phyloP scores from a whole-genome alignment of 352 stramenopile species.

The Phytophthora europaea region DNA sequence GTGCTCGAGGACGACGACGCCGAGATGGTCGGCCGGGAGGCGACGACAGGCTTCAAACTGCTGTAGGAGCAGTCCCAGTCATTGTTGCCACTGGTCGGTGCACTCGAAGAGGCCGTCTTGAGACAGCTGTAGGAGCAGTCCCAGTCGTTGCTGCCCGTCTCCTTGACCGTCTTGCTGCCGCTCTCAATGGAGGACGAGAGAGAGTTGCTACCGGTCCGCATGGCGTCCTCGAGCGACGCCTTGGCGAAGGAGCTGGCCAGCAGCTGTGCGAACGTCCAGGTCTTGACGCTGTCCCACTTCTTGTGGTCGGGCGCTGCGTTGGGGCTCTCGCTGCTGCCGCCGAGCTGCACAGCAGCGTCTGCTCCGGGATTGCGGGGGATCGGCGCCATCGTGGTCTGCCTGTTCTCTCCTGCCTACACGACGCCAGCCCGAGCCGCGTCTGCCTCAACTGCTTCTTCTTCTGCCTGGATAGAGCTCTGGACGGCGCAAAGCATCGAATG shows the following conservation, averaged over 20 bases:
- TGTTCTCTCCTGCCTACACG: slow-evolving; percentile 20
- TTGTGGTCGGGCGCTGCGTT: slow-evolving; percentile 32
- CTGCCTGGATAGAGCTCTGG: slow-evolving; percentile 43
- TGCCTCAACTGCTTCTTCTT: slow-evolving; percentile 46
- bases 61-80: slow-evolving; percentile 58
- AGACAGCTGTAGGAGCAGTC: slow-evolving; percentile 49
- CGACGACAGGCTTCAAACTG: slow-evolving; percentile 14
- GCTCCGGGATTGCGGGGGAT: slow-evolving; percentile 9
- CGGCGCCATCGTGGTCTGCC: slow-evolving; percentile 29
- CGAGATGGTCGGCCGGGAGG: slow-evolving; percentile 41
- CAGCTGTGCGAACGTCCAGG: slow-evolving; percentile 79
- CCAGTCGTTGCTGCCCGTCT: slow-evolving; percentile 51
- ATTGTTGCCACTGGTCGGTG: slow-evolving; percentile 20
- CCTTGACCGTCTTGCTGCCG: not conserved
- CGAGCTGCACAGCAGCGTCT: not conserved
- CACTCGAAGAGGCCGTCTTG: slow-evolving; percentile 13
- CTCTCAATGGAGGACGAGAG: slow-evolving; percentile 1
- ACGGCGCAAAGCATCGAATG: slow-evolving; percentile 47
- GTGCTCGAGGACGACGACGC: slow-evolving; percentile 64
- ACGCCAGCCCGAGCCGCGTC: slow-evolving; percentile 31
- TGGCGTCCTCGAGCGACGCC: slow-evolving; percentile 54
- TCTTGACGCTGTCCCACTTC: slow-evolving; percentile 78
- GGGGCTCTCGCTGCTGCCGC: slow-evolving; percentile 10
- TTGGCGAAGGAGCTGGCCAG: slow-evolving; percentile 75
- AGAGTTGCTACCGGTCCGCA: slow-evolving; percentile 26